phyloP scores from a whole-genome alignment of 192 early-diverging fungal species.

The Coemansia sp. region DNA sequence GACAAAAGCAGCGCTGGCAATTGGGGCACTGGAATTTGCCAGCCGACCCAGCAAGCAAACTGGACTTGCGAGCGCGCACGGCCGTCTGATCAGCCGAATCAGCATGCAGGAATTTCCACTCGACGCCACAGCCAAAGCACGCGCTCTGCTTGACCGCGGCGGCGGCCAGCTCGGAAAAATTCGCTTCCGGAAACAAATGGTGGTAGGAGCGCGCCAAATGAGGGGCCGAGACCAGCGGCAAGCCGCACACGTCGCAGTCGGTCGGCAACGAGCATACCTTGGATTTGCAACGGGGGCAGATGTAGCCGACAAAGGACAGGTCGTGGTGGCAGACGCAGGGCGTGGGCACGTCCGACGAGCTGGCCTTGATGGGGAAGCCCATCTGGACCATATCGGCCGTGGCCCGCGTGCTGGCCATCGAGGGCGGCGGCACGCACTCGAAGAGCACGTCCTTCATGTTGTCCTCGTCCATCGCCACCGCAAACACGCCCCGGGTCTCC shows the following conservation, averaged over 20 bases:
- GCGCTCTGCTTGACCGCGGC: slow-evolving; percentile 26
- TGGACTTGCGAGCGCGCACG: too few relatives aligned
- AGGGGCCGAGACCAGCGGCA: slow-evolving; percentile 86
- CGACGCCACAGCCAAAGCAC: slow-evolving; percentile 48
- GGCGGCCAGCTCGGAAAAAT: slow-evolving; percentile 60
- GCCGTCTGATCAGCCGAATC: too few relatives aligned
- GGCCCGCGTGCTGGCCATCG: slow-evolving; percentile 55
- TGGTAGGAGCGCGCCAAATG: slow-evolving; percentile 90
- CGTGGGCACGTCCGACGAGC: slow-evolving; percentile 22
- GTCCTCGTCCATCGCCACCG: slow-evolving; percentile 78
- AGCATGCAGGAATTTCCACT: not conserved
- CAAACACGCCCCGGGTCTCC: slow-evolving; percentile 78
- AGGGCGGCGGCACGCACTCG: slow-evolving; percentile 85
- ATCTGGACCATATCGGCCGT: slow-evolving; percentile 76
- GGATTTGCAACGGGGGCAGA: slow-evolving; percentile 79
- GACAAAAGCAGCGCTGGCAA: not conserved
- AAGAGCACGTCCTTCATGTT: slow-evolving; percentile 83
- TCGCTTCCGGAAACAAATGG: slow-evolving; percentile 89
- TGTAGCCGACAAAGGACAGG: slow-evolving; percentile 68
- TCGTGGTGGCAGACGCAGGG: slow-evolving; percentile 81
- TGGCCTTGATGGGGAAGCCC: slow-evolving; percentile 78
- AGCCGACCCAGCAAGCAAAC: too few relatives aligned
- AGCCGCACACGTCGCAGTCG: slow-evolving; percentile 86
- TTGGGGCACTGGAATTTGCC: too few relatives aligned
- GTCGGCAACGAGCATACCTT: slow-evolving; percentile 87